A percentile compares a stretch with the other conserved stretches of the same genome.
Evolutionary conservation across 495 filamentous ascomycete genomes (phyloP).

Genomic region (Talaromyces thailandensis): DNA sequence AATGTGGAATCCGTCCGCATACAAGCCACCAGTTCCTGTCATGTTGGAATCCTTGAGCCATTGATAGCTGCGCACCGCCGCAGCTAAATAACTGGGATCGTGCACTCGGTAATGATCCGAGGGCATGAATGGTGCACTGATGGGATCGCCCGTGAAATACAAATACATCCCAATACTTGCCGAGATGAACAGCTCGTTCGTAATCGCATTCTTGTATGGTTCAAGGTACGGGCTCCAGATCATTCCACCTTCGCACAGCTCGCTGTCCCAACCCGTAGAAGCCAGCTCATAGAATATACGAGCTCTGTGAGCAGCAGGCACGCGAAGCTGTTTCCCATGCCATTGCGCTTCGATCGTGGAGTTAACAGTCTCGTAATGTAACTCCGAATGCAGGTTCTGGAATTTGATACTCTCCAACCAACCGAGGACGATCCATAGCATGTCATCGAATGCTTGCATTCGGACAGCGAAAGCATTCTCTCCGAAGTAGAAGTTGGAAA

Average conservation of each 20-base stretch:
- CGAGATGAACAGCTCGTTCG: slow-evolving; percentile 83
- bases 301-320: slow-evolving; percentile 75
- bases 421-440: slow-evolving; percentile 91
- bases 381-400: slow-evolving; percentile 57
- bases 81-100: slow-evolving; percentile 56
- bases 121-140: slow-evolving; percentile 54
- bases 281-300: slow-evolving; percentile 86
- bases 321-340: slow-evolving; percentile 70
- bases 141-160: slow-evolving; percentile 73
- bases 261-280: slow-evolving; percentile 69
- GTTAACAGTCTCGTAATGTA: slow-evolving; percentile 32
- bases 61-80: slow-evolving; percentile 66
- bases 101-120: slow-evolving; percentile 26
- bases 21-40: slow-evolving; percentile 71
- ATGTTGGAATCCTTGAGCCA: slow-evolving; percentile 78
- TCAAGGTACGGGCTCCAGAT: slow-evolving; percentile 74
- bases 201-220: slow-evolving; percentile 97
- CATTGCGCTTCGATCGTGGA: slow-evolving; percentile 30
- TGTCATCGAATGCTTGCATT: slow-evolving; percentile 86
- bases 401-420: slow-evolving; percentile 84
- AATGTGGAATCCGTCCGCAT: slow-evolving; percentile 89
- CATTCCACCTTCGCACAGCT: slow-evolving; percentile 84
- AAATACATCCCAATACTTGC: slow-evolving; percentile 87
- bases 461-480: slow-evolving; percentile 71
- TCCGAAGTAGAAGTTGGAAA: slow-evolving; percentile 72